Conservation (phyloP, 1,139 yeast species). For the Eremothecium sinecaudum region DNA sequence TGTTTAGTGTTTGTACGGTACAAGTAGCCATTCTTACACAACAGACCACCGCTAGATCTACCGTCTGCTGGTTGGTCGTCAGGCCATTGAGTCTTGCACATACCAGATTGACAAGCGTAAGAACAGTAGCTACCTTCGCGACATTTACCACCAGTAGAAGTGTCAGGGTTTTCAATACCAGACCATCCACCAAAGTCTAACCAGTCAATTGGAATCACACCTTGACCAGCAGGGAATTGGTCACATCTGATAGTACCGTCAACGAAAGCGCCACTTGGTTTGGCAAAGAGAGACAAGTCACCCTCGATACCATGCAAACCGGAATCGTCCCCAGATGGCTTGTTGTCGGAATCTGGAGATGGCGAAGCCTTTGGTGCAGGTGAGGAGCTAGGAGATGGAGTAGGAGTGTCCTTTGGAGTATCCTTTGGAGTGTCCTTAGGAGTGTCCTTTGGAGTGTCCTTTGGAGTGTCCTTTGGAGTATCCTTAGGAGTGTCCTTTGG, state of each 20-base stretch:
- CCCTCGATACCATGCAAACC: slow-evolving; percentile 39
- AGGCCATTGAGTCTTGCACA: slow-evolving; percentile 98
- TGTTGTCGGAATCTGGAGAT: background rate
- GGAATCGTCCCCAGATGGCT: background rate
- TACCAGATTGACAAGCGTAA: slow-evolving; percentile 92
- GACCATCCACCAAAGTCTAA: slow-evolving; percentile 88
- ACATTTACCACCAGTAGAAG: slow-evolving; percentile 60
- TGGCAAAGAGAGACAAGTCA: slow-evolving; percentile 45
- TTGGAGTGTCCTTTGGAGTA: background rate
- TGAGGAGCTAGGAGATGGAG: background rate
- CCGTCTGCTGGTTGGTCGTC: slow-evolving; percentile 73
- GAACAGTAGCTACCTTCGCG: slow-evolving; percentile 89
- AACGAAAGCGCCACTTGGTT: slow-evolving; percentile 51
- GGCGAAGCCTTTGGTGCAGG: background rate
- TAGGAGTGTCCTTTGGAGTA: background rate
- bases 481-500: background rate
- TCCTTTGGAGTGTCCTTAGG: background rate
- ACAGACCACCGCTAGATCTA: slow-evolving; percentile 83
- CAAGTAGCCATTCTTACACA: slow-evolving; percentile 69
- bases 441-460: background rate
- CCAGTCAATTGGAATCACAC: slow-evolving; percentile 80
- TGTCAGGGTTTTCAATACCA: slow-evolving; percentile 57
- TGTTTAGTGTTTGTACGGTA: slow-evolving; percentile 62
- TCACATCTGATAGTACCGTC: slow-evolving; percentile 77
- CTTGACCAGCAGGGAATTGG: slow-evolving; percentile 80